Evolutionary conservation across 805 yeast genomes (phyloP), one percentile per base, ranked within the genome.

Genomic region (Lachancea sp.): DNA sequence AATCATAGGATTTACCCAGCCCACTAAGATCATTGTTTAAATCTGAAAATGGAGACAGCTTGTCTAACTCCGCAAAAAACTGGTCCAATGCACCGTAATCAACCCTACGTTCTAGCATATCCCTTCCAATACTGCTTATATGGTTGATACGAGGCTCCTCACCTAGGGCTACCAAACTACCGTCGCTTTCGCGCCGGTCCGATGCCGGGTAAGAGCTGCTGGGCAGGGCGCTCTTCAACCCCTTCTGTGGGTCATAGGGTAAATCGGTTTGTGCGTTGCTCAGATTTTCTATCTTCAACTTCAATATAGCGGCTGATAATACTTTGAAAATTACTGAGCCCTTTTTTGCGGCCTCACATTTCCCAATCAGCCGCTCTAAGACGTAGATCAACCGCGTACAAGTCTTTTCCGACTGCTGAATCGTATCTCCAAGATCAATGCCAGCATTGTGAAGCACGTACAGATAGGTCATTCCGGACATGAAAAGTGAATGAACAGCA

Each of bases 401-500:
- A 29, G 67, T 63, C 20, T 67, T 68, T 18, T 83, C 77, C 24
- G 80, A 68, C 34, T 71, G 76, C 17, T 68, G 67, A 16, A 71
- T 57, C 15, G 77, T 69, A 5, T 63, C 62, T 5, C 61, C 55
- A 17, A 81, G 59, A 2, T 73, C 75, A 34, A 70, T 72, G n/a
- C 69, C 69, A 26, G 84, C 75, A 56, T 82, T 82, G 57, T 83
- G 87, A 11, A 86, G 69, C 1, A 88, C 74, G 56, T 83, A 87
- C 32, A 88, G 65, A 50, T 78, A 87, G 1, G 95, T 82, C 20
- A 90, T 82, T 1, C 95, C 94, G 0, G 95, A 89, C 83, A 84
- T 81, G 56, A 86, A 86, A 40, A 86, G 66, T 56, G 86, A 87
- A 58, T 87, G 95, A 2, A 86, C 89, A 0, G 94, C 92, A 2